Evolutionary conservation across 176 grass and related monocot genomes (phyloP).

Genomic region (Saccharum spontaneum): DNA sequence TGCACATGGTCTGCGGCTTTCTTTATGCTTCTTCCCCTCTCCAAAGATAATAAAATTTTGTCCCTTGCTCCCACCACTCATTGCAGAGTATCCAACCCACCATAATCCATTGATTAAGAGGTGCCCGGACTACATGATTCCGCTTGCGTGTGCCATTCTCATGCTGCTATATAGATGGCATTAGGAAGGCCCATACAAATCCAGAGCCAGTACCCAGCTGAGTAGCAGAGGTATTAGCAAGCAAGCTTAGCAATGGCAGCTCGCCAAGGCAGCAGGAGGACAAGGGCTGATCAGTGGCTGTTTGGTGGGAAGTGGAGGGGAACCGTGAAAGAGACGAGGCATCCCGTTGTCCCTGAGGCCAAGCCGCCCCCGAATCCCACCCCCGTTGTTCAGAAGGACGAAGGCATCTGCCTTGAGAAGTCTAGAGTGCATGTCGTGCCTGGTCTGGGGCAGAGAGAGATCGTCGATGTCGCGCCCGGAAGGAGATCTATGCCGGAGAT

Average conservation of each 20-base stretch:
- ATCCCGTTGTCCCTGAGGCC: slow-evolving; percentile 30
- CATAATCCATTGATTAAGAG: slow-evolving; percentile 45
- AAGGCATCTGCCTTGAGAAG: slow-evolving; percentile 35
- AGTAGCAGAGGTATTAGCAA: background rate
- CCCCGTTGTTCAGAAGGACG: slow-evolving; percentile 21
- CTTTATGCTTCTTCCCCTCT: slow-evolving; percentile 32
- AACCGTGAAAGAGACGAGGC: slow-evolving; percentile 29
- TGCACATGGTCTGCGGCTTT: slow-evolving; percentile 46
- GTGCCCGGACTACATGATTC: slow-evolving; percentile 29
- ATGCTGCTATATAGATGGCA: slow-evolving; percentile 39
- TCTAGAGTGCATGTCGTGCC: slow-evolving; percentile 22
- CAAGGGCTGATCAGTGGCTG: slow-evolving; percentile 40
- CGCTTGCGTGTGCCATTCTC: slow-evolving; percentile 24
- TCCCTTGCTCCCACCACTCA: slow-evolving; percentile 38
- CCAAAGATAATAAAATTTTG: slow-evolving; percentile 33
- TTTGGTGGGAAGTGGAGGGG: slow-evolving; percentile 49
- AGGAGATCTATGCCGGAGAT: slow-evolving; percentile 78
- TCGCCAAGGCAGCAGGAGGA: slow-evolving; percentile 27
- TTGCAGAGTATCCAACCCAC: slow-evolving; percentile 46
- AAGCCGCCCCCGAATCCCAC: slow-evolving; percentile 24
- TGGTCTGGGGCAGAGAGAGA: slow-evolving; percentile 17
- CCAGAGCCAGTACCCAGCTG: slow-evolving; percentile 21
- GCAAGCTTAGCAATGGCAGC: slow-evolving; percentile 38
- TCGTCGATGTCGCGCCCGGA: slow-evolving; percentile 37
- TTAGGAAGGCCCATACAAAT: slow-evolving; percentile 26